Evolutionary conservation across 2,329 filamentous ascomycete species (phyloP).

Genomic region (Venturia aucupariae): DNA sequence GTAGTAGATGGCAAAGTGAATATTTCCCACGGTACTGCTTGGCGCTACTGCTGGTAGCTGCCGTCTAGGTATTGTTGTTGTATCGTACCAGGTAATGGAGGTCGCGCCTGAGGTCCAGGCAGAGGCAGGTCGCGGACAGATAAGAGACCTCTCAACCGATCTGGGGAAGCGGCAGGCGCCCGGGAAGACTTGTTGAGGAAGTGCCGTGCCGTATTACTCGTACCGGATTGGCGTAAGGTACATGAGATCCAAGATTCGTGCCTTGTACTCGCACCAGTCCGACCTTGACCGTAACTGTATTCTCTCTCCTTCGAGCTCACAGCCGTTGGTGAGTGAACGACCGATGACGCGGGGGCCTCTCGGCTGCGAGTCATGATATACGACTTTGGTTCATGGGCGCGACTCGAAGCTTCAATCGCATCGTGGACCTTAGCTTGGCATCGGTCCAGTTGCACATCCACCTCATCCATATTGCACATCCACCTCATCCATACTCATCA

Average conservation of each 20-base stretch:
- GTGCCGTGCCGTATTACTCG: background rate
- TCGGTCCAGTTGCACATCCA: background rate
- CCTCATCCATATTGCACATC: no score
- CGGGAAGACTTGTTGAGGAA: constrained; percentile 1
- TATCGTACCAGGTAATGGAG: no score
- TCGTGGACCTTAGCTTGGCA: constrained; percentile 2
- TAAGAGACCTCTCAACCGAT: background rate
- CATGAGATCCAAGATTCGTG: background rate
- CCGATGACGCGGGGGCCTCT: background rate
- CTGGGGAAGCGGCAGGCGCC: background rate
- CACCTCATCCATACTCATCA: no score
- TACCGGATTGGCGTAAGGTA: no score
- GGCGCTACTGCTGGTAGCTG: background rate
- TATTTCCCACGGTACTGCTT: background rate
- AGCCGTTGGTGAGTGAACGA: background rate
- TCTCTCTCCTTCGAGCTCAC: no score
- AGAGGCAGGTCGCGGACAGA: no score
- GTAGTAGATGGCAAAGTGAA: background rate
- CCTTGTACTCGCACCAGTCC: background rate
- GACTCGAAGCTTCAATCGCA: background rate
- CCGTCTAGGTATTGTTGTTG: background rate
- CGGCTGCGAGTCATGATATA: background rate
- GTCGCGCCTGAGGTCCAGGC: no score
- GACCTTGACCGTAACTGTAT: no score
- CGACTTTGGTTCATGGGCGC: background rate